Conservation (phyloP, 768 basidiomycete species). For the Pisolithus tinctorius region DNA sequence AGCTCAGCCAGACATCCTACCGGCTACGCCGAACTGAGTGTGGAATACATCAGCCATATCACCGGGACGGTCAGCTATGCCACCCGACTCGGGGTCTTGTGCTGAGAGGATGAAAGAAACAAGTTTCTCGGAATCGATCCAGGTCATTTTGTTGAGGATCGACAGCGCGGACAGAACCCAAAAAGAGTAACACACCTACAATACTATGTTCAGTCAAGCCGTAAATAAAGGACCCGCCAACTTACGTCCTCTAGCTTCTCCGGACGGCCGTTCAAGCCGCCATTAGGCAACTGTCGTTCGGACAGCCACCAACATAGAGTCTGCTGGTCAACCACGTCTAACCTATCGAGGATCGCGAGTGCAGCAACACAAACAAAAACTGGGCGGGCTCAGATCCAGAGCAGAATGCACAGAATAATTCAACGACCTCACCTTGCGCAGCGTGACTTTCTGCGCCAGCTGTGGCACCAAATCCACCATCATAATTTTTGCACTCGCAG, state of each 20-base stretch:
- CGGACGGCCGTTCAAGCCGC: constrained; percentile 94
- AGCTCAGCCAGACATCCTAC: constrained; percentile 28
- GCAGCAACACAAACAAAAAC: constrained; percentile 89
- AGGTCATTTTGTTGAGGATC: constrained; percentile 73
- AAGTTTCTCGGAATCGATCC: constrained; percentile 84
- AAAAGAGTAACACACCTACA: constrained; percentile 95
- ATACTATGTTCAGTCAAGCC: neutral
- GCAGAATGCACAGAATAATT: neutral
- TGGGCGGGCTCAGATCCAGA: constrained; percentile 23
- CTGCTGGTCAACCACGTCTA: constrained; percentile 75
- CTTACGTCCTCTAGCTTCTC: constrained; percentile 94
- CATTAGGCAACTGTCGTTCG: constrained; percentile 88
- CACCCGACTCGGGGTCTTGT: constrained; percentile 85
- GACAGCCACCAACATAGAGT: constrained; percentile 89
- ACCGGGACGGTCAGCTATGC: constrained; percentile 90
- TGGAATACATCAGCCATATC: constrained; percentile 98
- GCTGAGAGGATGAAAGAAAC: constrained; percentile 80
- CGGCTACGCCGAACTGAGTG: constrained; percentile 87
- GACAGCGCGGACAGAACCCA: constrained; percentile 90
- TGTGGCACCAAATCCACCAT: constrained; percentile 85
- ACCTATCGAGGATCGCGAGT: constrained; percentile 76
- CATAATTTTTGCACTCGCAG: constrained; percentile 79
- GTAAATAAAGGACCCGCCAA: constrained; percentile 4
- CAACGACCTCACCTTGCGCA: constrained; percentile 58
- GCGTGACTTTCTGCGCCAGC: constrained; percentile 92